Base-by-base conservation (phyloP, 371 early-diverging fungal species). In the Apophysomyces elegans region DNA sequence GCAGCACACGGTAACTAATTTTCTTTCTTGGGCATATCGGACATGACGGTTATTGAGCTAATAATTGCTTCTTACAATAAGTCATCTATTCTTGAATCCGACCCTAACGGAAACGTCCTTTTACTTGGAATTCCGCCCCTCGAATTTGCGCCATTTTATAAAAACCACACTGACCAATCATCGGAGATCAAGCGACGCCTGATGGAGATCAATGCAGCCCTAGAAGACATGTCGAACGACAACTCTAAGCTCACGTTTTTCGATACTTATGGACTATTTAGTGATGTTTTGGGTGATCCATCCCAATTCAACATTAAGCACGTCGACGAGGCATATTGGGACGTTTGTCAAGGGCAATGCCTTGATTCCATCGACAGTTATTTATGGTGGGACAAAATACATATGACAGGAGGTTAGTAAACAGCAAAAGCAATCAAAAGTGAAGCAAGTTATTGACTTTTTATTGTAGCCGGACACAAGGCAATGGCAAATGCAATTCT, bases 281-380 rank as follows among this genome's bases (percentile, higher is more conserved):
- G 71, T 37, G 70, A 70, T 41, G 54, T 79, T 7, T 36, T 79
- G 18, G 78, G 71, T 3, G 73, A 81, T 67, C 76, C 79, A 7
- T 61, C 64, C 37, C 63, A 58, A 9, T 74, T 72, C 43, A 58
- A 64, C 3, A 70, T 81, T 8, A 61, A 71, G 18, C 62, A 81
- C 58, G 78, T 79, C 16, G 76, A 81, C 1, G 57, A 73, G 16
- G 77, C 82, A n/a, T 81, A 81, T 58, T 81, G 82, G 82, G 74
- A 79, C 5, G 66, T 21, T 16, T 81, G 82, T 64, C 77, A 77
- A 47, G 82, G 79, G 1, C 63, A 65, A 13, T 81, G 82, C 36
- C 16, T 36, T 1, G 70, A 79, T 43, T 35, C 68, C 9, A 57
- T 79, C 4, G 64, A 81, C 56, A 62, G 64, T 8, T 79, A 79